Conservation (phyloP, 768 basidiomycete species). For the Pholiota molesta region DNA sequence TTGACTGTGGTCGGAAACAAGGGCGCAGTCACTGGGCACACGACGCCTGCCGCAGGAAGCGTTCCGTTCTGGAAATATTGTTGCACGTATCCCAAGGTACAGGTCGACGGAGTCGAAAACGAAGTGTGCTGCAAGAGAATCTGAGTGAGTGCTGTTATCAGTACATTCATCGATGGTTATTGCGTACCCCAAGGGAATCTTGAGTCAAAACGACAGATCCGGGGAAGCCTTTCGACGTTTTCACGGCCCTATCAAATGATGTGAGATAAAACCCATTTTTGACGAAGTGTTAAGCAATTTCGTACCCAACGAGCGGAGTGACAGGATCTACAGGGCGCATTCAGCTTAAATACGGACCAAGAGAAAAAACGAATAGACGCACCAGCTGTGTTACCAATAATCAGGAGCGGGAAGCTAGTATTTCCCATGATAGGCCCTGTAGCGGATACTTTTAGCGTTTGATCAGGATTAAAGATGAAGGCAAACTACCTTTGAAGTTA, state of each 20-base stretch:
- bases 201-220: conserved; percentile 21
- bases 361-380: not conserved
- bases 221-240: conserved; percentile 12
- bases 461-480: not conserved
- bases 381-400: not conserved
- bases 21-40: not conserved
- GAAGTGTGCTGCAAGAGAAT: not conserved
- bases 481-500: not conserved
- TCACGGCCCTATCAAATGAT: not conserved
- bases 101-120: conserved; percentile 26
- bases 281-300: not conserved
- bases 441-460: not conserved
- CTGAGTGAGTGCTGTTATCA: not conserved
- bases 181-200: conserved; percentile 19
- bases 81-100: conserved; percentile 22
- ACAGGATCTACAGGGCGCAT: not conserved
- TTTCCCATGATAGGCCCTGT: not conserved
- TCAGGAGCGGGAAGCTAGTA: not conserved
- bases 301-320: not conserved
- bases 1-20: not conserved
- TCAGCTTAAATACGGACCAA: not conserved
- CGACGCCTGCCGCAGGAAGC: conserved; percentile 5
- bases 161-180: conserved; percentile 24
- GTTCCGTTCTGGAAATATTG: conserved; percentile 21
- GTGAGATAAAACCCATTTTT: not conserved